Evolutionary conservation across 2,329 filamentous ascomycete genomes (phyloP).

Genomic region (Beauveria sp.): DNA sequence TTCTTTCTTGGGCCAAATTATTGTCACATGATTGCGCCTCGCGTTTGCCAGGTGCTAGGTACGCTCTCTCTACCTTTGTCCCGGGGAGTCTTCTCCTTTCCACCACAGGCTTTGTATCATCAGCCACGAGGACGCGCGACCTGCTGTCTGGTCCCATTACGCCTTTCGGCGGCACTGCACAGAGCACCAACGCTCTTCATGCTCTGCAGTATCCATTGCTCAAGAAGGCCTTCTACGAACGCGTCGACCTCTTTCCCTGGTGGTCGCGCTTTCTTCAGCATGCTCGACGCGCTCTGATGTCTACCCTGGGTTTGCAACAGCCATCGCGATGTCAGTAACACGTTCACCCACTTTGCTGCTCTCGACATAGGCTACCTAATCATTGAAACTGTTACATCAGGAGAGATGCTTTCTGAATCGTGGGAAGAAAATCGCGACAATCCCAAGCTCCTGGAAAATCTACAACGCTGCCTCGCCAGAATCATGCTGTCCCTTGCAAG

Average conservation of each 20-base stretch:
- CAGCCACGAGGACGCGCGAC: too few species aligned
- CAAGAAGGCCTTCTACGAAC: background rate
- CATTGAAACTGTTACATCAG: background rate
- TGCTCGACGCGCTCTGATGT: background rate
- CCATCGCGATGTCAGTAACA: background rate
- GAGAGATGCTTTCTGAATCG: conserved; percentile 15
- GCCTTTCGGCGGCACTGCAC: too few species aligned
- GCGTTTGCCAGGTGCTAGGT: too few species aligned
- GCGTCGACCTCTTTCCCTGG: background rate
- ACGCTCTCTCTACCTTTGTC: too few species aligned
- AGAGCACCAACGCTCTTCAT: background rate
- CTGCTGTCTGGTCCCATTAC: too few species aligned
- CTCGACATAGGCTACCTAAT: background rate
- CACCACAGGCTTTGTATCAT: too few species aligned
- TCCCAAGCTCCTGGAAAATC: background rate
- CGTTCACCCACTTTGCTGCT: background rate
- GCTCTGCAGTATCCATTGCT: background rate
- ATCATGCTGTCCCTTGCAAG: conserved; percentile 22
- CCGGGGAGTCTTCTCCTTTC: too few species aligned
- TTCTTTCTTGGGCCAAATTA: too few species aligned
- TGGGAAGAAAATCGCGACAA: conserved; percentile 13
- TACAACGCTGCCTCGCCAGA: conserved; percentile 17
- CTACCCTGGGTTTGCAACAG: background rate
- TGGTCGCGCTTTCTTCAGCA: background rate
- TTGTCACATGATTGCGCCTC: too few species aligned